These are phyloP conservation scores for Prunella vulgaris DNA, from an alignment of 257 asterid genomes.

Conservation along the genomic window DNA sequence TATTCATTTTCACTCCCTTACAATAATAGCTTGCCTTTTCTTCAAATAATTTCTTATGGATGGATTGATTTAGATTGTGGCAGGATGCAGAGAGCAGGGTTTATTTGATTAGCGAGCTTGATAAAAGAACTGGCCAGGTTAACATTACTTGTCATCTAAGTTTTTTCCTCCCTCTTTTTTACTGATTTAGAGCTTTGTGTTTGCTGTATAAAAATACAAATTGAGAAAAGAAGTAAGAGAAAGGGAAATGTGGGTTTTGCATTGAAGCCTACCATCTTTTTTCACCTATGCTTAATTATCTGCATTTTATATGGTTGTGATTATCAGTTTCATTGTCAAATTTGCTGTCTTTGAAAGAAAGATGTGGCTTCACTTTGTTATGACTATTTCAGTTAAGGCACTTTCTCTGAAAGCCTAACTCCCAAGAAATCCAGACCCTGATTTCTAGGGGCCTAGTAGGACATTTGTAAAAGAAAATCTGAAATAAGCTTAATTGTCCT, in stretches of 20 bases:
- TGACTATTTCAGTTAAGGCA: neutral
- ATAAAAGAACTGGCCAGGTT: constrained; percentile 75
- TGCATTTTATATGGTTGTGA: neutral
- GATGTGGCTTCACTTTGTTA: constrained; percentile 3
- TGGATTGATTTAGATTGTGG: constrained; percentile 60
- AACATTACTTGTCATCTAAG: neutral
- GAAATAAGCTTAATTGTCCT: neutral
- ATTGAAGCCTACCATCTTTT: neutral
- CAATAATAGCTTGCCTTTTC: neutral
- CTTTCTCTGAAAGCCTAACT: too few species aligned
- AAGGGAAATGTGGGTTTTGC: constrained; percentile 13
- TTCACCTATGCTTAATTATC: neutral
- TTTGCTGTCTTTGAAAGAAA: constrained; percentile 2
- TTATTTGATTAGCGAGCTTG: constrained; percentile 52
- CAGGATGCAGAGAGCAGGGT: constrained; percentile 73
- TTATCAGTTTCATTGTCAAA: neutral
- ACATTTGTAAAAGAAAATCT: neutral
- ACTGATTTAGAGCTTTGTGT: neutral
- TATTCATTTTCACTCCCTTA: constrained; percentile 9
- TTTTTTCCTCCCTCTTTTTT: neutral
- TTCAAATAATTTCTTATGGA: neutral
- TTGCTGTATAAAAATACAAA: neutral
- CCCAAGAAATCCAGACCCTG: neutral
- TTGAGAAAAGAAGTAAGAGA: neutral
- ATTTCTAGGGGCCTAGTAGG: neutral